Evolutionary conservation across 768 basidiomycete genomes (phyloP).

Genomic region (Pleurotus djamor): DNA sequence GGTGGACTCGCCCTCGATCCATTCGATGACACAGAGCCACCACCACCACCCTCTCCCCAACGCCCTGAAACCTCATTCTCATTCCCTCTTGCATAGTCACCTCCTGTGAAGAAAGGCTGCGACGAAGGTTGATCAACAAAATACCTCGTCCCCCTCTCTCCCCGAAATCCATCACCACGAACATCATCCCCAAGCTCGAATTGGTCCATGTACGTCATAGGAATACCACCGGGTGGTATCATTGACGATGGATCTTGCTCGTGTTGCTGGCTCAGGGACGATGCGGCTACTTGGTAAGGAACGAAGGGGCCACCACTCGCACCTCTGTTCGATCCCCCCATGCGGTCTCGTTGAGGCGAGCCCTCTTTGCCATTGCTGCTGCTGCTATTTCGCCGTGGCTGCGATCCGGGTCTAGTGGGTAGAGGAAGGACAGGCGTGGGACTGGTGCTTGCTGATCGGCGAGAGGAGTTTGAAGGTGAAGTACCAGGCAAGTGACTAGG

Average conservation of each 20-base stretch:
- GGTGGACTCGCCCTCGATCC: too few species aligned
- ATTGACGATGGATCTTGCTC: constrained; percentile 7
- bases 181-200: too few species aligned
- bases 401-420: neutral
- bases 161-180: too few species aligned
- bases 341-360: neutral
- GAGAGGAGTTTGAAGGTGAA: neutral
- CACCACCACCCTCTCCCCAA: too few species aligned
- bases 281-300: neutral
- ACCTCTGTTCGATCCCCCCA: neutral
- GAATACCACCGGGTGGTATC: neutral
- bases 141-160: too few species aligned
- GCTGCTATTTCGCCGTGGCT: constrained; percentile 3
- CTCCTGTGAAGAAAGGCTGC: too few species aligned
- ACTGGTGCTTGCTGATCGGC: constrained; percentile 6
- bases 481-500: neutral
- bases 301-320: neutral
- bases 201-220: too few species aligned
- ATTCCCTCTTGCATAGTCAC: too few species aligned
- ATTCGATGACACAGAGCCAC: too few species aligned
- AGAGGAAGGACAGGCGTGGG: neutral
- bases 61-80: too few species aligned
- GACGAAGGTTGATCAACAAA: too few species aligned
- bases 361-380: neutral
- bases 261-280: constrained; percentile 1